Base-by-base conservation (phyloP, 345 rosid genomes). In the Pistacia vera region DNA sequence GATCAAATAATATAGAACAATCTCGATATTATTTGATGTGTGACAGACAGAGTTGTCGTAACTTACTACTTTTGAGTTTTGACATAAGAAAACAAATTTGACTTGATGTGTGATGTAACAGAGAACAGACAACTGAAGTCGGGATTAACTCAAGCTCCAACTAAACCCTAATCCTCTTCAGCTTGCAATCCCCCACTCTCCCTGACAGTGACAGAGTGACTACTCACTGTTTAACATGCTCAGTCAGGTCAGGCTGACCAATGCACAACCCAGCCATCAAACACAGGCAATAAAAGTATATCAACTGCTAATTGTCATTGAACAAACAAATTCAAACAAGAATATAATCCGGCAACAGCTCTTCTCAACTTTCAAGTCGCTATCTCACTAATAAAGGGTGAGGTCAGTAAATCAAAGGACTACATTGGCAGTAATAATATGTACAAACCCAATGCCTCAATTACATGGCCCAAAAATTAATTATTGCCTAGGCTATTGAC, bases 391-490 rank as follows among this genome's bases (percentile, higher is more conserved):
- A 13, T 67, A 72, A 77, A 66, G 28, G 22, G 81, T 71, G 79
- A 80, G 81, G 74, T 74, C 75, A 71, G 70, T 61, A 13, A 61
- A 76, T 68, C 41, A 73, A 71, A 79, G 64, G 68, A 52, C 63
- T 77, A 61, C 74, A 68, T 44, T 38, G 68, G 66, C 30, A 1
- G 70, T 62, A 77, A 65, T 51, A 66, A 74, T 83, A 83, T 83
- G 79, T 77, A 83, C 86, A 84, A 64, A 30, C 64, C 77, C 75
- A 78, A 72, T 70, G 77, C 80, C 82, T 51, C 71, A 75, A 77
- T 80, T 72, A 64, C 48, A 72, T 63, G 60, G 78, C 72, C 72
- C 46, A 48, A 70, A 79, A 68, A 73, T 76, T 14, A 52, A 63
- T 56, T 74, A 80, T 70, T 70, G 75, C 73, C 77, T 28, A 36